Evolutionary conservation across 1,284 basidiomycete genomes (phyloP).

Genomic region (Pholiota adiposa): DNA sequence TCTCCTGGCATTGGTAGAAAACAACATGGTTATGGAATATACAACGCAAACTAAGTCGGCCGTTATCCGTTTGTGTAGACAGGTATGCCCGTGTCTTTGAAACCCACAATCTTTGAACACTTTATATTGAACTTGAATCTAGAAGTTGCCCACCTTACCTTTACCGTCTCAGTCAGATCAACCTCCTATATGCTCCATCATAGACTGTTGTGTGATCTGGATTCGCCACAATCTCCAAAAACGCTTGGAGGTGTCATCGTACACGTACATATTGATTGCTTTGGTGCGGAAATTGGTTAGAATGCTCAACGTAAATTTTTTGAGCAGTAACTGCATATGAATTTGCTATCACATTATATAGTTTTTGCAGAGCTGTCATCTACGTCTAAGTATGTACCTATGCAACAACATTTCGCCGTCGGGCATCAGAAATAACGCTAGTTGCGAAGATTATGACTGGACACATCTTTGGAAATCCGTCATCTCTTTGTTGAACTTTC

Average conservation of each 20-base stretch:
- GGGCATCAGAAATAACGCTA: neutral
- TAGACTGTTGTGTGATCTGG: constrained; percentile 73
- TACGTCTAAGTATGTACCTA: constrained; percentile 51
- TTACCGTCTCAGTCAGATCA: constrained; percentile 41
- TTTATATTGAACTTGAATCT: no score
- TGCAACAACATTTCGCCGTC: neutral
- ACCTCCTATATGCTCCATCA: constrained; percentile 54
- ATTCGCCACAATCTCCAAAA: constrained; percentile 69
- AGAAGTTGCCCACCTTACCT: constrained; percentile 49
- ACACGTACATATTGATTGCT: constrained; percentile 45
- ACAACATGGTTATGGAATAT: constrained; percentile 46
- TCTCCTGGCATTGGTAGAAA: constrained; percentile 53
- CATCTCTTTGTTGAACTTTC: constrained; percentile 55
- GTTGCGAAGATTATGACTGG: constrained; percentile 61
- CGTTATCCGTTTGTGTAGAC: constrained; percentile 59
- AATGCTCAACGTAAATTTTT: neutral
- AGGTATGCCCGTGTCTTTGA: constrained; percentile 42
- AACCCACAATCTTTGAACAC: no score
- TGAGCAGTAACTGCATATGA: constrained; percentile 55
- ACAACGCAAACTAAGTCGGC: constrained; percentile 44
- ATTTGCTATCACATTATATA: constrained; percentile 56
- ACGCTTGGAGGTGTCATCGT: constrained; percentile 56
- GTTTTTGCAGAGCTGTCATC: constrained; percentile 53
- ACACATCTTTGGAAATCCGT: constrained; percentile 62
- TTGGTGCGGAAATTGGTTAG: neutral